Base-by-base conservation (phyloP, 2,329 filamentous ascomycete species). In the Neopestalotiopsis clavispora region DNA sequence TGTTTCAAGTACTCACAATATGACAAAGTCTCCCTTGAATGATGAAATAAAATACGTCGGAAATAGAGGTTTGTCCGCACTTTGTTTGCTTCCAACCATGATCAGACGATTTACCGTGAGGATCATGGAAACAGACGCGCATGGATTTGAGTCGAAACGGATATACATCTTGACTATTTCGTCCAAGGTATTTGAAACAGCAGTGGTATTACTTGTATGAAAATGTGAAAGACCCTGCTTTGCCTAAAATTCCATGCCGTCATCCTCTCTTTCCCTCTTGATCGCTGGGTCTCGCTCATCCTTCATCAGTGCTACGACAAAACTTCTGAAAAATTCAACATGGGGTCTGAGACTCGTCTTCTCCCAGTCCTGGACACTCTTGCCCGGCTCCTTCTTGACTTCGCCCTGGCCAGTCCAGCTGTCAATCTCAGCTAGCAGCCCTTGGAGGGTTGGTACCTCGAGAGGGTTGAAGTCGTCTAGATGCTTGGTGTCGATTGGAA, bases 341-440 rank as follows among this genome's bases (percentile, higher is more conserved):
- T 97, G 98, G 9, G 94, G 94, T 83, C 92, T 97, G 77, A 99
- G 81, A 72, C 94, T 94, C 30, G 96, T 99, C 89, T 98, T 99
- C 82, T 99, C 95, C 91, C 95, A 98, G 78, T 99, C 96, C 73
- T 91, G 88, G 62, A 93, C 75, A 30, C 70, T 71, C 34, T 72
- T 73, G 5, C 60, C 68, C 9, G 9, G 42, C n/a, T 59, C 68
- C n/a, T 70, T 66, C 9, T 61, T 65, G 73, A 74, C 74, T 52
- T 83, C 83, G 34, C 81, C 79, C 1, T 80, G 82, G 7, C 78
- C 81, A 74, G 90, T 87, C 90, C 94, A 98, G 23, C 87, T 84
- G 78, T 99, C 95, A 75, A 99, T 97, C 83, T 99, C 94, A 4
- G 84, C 85, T 28, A 98, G 82, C 68, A 99, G 83, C 63, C 91